phyloP scores from a whole-genome alignment of 2,329 filamentous ascomycete species.

The Apiospora sp. region DNA sequence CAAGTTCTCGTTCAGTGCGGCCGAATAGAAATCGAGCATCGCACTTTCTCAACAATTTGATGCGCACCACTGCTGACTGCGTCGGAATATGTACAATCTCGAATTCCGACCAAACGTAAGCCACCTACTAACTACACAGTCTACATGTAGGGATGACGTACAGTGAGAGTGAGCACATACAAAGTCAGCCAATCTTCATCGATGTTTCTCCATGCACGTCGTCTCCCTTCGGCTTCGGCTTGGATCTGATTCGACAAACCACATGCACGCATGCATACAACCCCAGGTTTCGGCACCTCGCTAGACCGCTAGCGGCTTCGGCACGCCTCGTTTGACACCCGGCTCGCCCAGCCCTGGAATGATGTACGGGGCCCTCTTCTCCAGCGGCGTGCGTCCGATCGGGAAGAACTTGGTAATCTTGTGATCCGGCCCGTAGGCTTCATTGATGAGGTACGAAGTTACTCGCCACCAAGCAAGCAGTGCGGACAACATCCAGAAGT shows the following conservation, averaged over 20 bases:
- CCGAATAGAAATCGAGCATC: not conserved
- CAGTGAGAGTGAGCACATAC: not conserved
- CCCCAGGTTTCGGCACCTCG: not conserved
- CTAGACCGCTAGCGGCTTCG: conserved; percentile 27
- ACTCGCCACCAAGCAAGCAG: conserved; percentile 28
- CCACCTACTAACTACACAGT: not conserved
- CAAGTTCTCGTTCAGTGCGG: not conserved
- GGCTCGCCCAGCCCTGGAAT: conserved; percentile 29
- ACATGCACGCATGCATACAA: not conserved
- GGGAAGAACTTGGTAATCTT: conserved; percentile 27
- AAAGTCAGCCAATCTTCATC: not conserved
- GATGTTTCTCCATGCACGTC: not conserved
- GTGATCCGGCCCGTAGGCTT: conserved; percentile 27
- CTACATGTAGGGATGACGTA: conserved; percentile 1
- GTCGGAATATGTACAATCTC: not conserved
- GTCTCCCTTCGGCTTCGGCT: conserved; percentile 3
- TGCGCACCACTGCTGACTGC: not conserved
- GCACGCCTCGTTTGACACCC: conserved; percentile 30
- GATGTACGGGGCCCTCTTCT: conserved; percentile 24
- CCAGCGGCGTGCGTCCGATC: conserved; percentile 28
- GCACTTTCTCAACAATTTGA: not conserved
- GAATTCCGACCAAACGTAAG: conserved; percentile 1
- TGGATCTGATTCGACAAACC: not conserved
- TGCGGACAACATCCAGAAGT: conserved; percentile 28
- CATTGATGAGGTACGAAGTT: conserved; percentile 28